Base-by-base conservation (phyloP, 2,329 filamentous ascomycete genomes). In the Exophiala calicioides region DNA sequence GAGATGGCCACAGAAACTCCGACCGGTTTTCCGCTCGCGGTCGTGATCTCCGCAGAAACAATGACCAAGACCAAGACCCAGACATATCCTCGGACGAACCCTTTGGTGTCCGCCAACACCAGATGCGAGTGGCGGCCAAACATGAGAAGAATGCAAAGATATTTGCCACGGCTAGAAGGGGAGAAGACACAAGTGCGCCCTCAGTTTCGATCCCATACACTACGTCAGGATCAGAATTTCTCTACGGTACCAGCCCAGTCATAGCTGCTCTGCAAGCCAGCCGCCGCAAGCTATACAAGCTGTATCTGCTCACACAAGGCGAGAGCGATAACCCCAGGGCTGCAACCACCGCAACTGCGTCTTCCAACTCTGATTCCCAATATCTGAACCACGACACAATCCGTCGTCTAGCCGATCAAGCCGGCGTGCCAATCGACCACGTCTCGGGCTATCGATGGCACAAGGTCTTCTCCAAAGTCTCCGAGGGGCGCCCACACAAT, bases 151-250 rank as follows among this genome's bases (percentile, higher is more conserved):
- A n/a, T n/a, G n/a, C n/a, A n/a, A n/a, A n/a, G n/a, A n/a, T n/a
- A n/a, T n/a, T n/a, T n/a, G 13, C 33, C 31, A 44, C 19, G 30
- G 19, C 38, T 29, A 21, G 30, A 39, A 32, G 26, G 29, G 29
- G 26, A 34, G 32, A 20, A 21, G 9, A 15, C 32, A 12, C 37
- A 9, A 20, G 32, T 35, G 18, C 12, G 26, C 32, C 30, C 18
- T 41, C 45, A 24, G 19, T 29, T n/a, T 64, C 70, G 5, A 75
- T 86, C 13, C 80, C 82, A 1, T 84, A 91, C 62, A 89, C 88
- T 0, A 94, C 89, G 1, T 86, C 91, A 0, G 88, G 88, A 4
- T 95, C 90, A 0, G 86, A 95, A 52, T 97, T 96, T 59, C 74
- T 98, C 2, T 97, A 95, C 63, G 93, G 93, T 4, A 80, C 79